Conservation (phyloP, 1,284 basidiomycete genomes). For the Rhodotorula sp. region DNA sequence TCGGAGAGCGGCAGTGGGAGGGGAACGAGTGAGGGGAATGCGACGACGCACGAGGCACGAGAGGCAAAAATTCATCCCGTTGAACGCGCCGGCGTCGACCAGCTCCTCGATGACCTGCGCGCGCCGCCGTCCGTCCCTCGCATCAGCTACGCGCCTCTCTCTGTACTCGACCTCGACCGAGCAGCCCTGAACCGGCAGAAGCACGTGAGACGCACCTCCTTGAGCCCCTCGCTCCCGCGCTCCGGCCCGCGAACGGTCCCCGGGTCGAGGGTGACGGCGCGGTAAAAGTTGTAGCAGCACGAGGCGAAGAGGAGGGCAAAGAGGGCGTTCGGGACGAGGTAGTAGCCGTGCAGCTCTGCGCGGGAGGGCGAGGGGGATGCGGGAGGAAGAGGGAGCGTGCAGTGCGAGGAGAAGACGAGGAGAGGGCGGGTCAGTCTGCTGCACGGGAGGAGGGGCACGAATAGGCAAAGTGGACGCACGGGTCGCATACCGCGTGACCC, state of each 20-base stretch:
- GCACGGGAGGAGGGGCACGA: neutral
- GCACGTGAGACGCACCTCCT: slow-evolving; percentile 1
- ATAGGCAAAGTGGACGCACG: neutral
- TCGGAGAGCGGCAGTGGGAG: neutral
- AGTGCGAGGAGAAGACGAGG: neutral
- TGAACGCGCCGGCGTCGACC: slow-evolving; percentile 79
- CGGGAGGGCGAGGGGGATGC: neutral
- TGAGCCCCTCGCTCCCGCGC: neutral
- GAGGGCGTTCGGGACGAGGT: slow-evolving; percentile 66
- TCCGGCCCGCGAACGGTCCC: slow-evolving; percentile 69
- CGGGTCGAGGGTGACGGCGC: slow-evolving; percentile 81
- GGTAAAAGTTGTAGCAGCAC: slow-evolving; percentile 87
- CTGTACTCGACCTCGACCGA: neutral
- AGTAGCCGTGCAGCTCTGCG: slow-evolving; percentile 56
- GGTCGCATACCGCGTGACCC: slow-evolving; percentile 70
- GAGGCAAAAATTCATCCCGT: slow-evolving; percentile 95
- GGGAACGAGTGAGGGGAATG: neutral
- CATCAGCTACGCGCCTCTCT: neutral
- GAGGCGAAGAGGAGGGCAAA: slow-evolving; percentile 71
- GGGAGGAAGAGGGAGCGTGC: neutral
- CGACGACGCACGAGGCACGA: slow-evolving; percentile 71
- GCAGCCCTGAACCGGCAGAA: neutral
- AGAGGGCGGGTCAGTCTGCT: neutral
- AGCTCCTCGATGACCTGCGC: slow-evolving; percentile 80
- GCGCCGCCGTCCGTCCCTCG: too few species aligned